Evolutionary conservation across 78 protist species (phyloP), one percentile per base, ranked within the genome.

Genomic region (Bigelowiella natans): DNA sequence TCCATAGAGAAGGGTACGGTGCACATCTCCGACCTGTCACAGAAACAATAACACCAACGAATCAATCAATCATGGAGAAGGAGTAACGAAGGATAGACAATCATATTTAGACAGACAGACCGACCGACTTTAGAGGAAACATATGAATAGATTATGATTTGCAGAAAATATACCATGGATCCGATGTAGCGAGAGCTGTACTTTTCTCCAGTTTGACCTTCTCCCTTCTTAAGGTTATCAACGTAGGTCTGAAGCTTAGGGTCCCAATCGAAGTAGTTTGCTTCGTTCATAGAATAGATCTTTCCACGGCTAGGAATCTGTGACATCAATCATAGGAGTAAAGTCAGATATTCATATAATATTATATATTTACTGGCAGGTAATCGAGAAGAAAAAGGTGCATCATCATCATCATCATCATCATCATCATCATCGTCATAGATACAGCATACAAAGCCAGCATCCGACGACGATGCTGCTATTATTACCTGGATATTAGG

Each of bases 11-110:
- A 97, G 92, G 0, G 98, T 97, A 38, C 99, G 93, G 94, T 97
- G 98, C 28, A 98, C 94, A 64, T 98, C 99, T 40, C 96, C 96
- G 2, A 97, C 98, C 98, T 97, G 95, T 39, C 34, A 51, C n/a
- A n/a, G n/a, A n/a, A n/a, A n/a, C n/a, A n/a, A n/a, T n/a, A n/a
- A n/a, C n/a, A n/a, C n/a, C n/a, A n/a, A n/a, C n/a, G n/a, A n/a
- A n/a, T n/a, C n/a, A n/a, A n/a, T n/a, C n/a, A n/a, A n/a, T n/a
- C n/a, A n/a, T n/a, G n/a, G n/a, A n/a, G n/a, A n/a, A n/a, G n/a
- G n/a, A n/a, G n/a, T n/a, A n/a, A n/a, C n/a, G n/a, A n/a, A n/a
- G n/a, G n/a, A n/a, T n/a, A n/a, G n/a, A n/a, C n/a, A n/a, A n/a
- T n/a, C n/a, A n/a, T n/a, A n/a, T n/a, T n/a, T n/a, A n/a, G n/a